Evolutionary conservation across 2,329 filamentous ascomycete genomes (phyloP), one percentile per base, ranked within the genome.

Genomic region (Aspergillus ochraceoroseus): DNA sequence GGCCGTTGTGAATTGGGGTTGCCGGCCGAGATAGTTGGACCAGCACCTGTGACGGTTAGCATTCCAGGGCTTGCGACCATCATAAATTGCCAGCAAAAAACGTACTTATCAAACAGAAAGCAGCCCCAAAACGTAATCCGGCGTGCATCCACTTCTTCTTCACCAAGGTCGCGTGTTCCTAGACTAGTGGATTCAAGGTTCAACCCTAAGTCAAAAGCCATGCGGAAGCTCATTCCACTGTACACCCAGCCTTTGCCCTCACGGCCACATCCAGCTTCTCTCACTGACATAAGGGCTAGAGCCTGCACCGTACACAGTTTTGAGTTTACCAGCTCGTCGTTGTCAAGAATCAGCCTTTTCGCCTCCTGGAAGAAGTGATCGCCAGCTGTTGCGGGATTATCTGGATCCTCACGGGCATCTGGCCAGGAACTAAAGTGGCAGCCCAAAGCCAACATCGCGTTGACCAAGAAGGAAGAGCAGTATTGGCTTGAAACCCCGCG

Each of bases 241-340:
- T 96, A 96, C 3, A 95, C 88, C 92, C 92, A 98, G 1, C 92
- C 92, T 64, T 92, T 94, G 26, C 87, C 87, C 66, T 96, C 92
- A 28, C 90, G 77, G 0, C 87, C 90, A 62, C 90, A 96, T 1
- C 92, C 92, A 2, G 90, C 92, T 68, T 98, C 92, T 46, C 92
- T 77, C 0, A 96, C 90, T 5, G 89, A 95, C 89, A 98, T 95
- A 48, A 96, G 71, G 0, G 88, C 89, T 39, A 96, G 70, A 0
- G 92, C 92, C 66, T 98, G 92, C 0, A 96, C 88, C 0, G 89
- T 96, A 4, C 88, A 85, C 40, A 96, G 71, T 36, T 81, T 80
- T 2, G 92, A 87, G 52, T 86, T 89, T 59, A 94, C 89, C 58
- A 95, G 92, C 61, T 95, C 86, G 54, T 95, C 90, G 46, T 94